phyloP scores from a whole-genome alignment of 2,329 filamentous ascomycete genomes.

The Pseudocercospora musae region DNA sequence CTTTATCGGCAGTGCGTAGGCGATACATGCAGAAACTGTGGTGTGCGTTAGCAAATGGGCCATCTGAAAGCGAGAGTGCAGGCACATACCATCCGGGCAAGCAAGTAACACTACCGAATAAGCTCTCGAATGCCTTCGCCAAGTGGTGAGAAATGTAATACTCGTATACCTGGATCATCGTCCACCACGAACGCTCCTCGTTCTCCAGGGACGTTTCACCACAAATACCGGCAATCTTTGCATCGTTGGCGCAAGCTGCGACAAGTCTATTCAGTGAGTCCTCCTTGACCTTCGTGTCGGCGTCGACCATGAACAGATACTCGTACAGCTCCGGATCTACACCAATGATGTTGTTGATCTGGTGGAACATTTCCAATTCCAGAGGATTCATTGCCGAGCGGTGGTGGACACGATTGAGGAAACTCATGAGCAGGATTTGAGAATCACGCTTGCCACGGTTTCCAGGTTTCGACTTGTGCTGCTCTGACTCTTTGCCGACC shows the following conservation, averaged over 20 bases:
- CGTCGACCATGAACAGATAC: constrained; percentile 95
- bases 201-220: constrained; percentile 96
- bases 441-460: constrained; percentile 99
- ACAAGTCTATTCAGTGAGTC: constrained; percentile 92
- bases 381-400: constrained; percentile 91
- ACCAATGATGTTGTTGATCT: constrained; percentile 98
- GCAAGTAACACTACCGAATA: constrained; percentile 98
- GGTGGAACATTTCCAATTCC: constrained; percentile 97
- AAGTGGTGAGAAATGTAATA: constrained; percentile 99
- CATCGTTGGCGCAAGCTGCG: constrained; percentile 86
- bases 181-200: constrained; percentile 94
- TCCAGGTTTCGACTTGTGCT: constrained; percentile 84
- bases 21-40: constrained; percentile 98
- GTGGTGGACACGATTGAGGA: constrained; percentile 96
- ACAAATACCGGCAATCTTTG: constrained; percentile 95
- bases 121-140: constrained; percentile 93
- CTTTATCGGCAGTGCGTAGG: constrained; percentile 86
- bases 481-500: constrained; percentile 94
- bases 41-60: constrained; percentile 50
- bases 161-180: constrained; percentile 99
- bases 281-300: constrained; percentile 89
- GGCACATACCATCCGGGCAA: constrained; percentile 89
- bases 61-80: not conserved
- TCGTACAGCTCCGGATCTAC: constrained; percentile 97
- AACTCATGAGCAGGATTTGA: constrained; percentile 92